Base-by-base conservation (phyloP, 2,329 filamentous ascomycete genomes). In the Drechslerella stenobrocha region DNA sequence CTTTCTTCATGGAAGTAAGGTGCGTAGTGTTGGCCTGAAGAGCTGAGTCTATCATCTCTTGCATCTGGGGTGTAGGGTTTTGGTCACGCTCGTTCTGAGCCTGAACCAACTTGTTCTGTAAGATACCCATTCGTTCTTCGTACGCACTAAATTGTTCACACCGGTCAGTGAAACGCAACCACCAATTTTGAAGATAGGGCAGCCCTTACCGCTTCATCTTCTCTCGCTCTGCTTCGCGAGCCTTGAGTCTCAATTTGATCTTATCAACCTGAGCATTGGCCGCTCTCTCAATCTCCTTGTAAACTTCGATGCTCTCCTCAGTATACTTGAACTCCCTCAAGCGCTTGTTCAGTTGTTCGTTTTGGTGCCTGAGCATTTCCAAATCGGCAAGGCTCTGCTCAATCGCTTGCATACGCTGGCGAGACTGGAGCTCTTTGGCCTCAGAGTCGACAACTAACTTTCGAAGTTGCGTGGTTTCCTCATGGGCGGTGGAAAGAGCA, bases 381-480 rank as follows among this genome's bases (percentile, higher is more conserved):
- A 87, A 77, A 71, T 88, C 84, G 48, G 81, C 80, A 1, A 83
- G 78, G 52, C 83, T 82, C 13, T 82, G 80, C 73, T 87, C 82
- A 30, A 86, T 80, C 8, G 83, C 81, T 71, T 85, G 81, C 71
- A 86, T 78, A 57, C 84, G 82, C 72, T 89, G 86, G 65, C 83
- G 81, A 59, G 82, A 80, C 55, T 80, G 80, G 28, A 87, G 76
- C 72, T 89, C 87, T 64, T 84, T 83, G 3, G 85, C 83, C 75
- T 93, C 88, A 0, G 82, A 83, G 28, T 84, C 82, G 34, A 86
- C 84, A 0, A 92, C 80, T 2, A 89, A 78, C 70, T 81, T 80
- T 47, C 83, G 82, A 15, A 93, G 78, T 60, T 84, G 84, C 15
- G 85, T 82, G 40, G 81, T 81, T 71, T 91, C 87, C 3, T 79